These are phyloP conservation scores for Perilla frutescens DNA, from an alignment of 257 asterid species.

Conservation along the genomic window DNA sequence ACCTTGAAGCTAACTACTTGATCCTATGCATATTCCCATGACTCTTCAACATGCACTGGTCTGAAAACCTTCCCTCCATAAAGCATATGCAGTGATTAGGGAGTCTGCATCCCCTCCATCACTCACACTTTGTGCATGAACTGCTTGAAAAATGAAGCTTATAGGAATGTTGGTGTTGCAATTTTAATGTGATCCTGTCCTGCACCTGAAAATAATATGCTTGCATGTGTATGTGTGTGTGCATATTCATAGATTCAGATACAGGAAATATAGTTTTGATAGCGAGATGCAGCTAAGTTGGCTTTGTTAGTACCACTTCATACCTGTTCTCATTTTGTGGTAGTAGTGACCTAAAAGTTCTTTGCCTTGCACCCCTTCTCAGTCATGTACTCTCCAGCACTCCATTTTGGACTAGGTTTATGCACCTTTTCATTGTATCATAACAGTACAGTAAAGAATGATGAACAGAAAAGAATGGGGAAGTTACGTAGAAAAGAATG, in stretches of 20 bases:
- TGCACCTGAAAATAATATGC: neutral
- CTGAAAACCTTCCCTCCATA: neutral
- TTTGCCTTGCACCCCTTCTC: neutral
- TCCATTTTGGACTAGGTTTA: neutral
- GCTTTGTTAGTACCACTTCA: neutral
- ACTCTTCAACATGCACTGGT: neutral
- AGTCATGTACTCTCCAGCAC: neutral
- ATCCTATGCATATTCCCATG: constrained; percentile 16
- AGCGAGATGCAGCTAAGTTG: neutral
- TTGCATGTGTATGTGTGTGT: neutral
- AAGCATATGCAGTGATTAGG: neutral
- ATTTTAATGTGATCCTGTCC: constrained; percentile 17
- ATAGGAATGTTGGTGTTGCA: constrained; percentile 3
- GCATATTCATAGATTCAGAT: neutral
- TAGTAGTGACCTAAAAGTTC: neutral
- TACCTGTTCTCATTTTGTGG: neutral
- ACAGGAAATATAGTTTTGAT: constrained; percentile 5
- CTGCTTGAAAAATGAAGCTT: constrained; percentile 7
- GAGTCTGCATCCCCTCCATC: neutral
- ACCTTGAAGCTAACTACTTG: constrained; percentile 14
- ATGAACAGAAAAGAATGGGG: constrained; percentile 7
- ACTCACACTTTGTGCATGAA: neutral
- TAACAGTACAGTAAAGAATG: constrained; percentile 1
- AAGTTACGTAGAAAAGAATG: neutral
- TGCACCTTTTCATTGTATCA: neutral